Base-by-base conservation (phyloP, 2,329 filamentous ascomycete genomes). In the Seiridium cupressi region DNA sequence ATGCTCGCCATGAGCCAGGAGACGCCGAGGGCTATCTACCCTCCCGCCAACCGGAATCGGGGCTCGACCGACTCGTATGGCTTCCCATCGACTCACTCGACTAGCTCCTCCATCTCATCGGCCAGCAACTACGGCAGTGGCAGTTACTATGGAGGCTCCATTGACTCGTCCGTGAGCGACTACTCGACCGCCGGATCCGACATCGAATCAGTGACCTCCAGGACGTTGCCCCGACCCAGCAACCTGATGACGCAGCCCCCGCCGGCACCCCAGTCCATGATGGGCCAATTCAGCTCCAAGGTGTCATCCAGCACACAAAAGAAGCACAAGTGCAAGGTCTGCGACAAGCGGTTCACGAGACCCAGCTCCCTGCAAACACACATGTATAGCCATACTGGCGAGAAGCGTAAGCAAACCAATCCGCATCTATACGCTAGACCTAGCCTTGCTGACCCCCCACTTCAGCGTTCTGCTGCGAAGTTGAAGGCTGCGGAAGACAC, bases 261-360 rank as follows among this genome's bases (percentile, higher is more conserved):
- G 1, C 92, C 93, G 1, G 92, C 92, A 18, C 93, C 93, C 1
- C 91, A 96, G 72, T 96, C 93, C 0, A 97, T 99, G 93, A 99
- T 99, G 95, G 88, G 92, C 57, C 93, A 96, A 70, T 98, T 98
- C 79, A 97, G 92, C 77, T 97, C 94, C 64, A 97, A 97, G 78
- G 89, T 97, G 57, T 93, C 93, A 0, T 93, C 92, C 18, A 97
- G 92, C 78, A 95, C 94, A 8, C 93, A 97, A 74, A 98, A 98
- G 87, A 98, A 98, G 83, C 95, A 98, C 81, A 97, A 97, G 82
- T 98, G 94, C 85, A 97, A 97, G 79, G 91, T 98, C 62, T 98
- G 94, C 81, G 94, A 97, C 77, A 97, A 98, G 84, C 88, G 94
- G 48, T 98, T 98, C 75, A 97, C 94, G 2, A 86, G 94, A 58